These are phyloP conservation scores for Trametes hirsuta DNA, from an alignment of 1,284 basidiomycete species.

Conservation along the genomic window DNA sequence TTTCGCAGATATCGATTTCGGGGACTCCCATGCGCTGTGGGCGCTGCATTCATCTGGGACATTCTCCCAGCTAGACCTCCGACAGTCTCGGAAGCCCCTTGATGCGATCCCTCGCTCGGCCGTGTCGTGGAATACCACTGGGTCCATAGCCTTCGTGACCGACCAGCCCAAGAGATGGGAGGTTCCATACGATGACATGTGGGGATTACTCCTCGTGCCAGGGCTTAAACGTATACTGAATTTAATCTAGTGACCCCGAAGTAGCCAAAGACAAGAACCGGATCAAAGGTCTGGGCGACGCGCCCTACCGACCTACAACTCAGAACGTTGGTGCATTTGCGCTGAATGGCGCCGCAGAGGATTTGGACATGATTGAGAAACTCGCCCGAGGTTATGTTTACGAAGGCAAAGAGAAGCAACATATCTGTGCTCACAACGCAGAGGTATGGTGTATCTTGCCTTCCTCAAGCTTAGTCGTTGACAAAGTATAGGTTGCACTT, in stretches of 20 bases:
- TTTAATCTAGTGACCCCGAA: slow-evolving; percentile 51
- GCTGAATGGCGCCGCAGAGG: slow-evolving; percentile 39
- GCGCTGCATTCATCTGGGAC: slow-evolving; percentile 77
- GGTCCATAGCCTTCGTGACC: slow-evolving; percentile 71
- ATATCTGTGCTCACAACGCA: slow-evolving; percentile 62
- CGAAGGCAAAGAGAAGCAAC: slow-evolving; percentile 53
- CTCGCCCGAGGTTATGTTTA: slow-evolving; percentile 73
- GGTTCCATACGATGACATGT: slow-evolving; percentile 87
- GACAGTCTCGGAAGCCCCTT: slow-evolving; percentile 63
- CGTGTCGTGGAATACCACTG: slow-evolving; percentile 70
- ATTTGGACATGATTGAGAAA: slow-evolving; percentile 57
- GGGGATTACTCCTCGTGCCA: slow-evolving; percentile 31
- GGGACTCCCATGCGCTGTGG: slow-evolving; percentile 76
- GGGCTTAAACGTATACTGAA: background rate
- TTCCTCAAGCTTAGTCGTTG: background rate
- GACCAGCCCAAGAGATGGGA: slow-evolving; percentile 66
- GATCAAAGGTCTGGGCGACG: slow-evolving; percentile 58
- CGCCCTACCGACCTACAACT: slow-evolving; percentile 45
- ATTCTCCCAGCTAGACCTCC: slow-evolving; percentile 80
- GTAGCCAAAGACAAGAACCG: slow-evolving; percentile 43
- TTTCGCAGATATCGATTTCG: slow-evolving; percentile 65
- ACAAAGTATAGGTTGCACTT: slow-evolving; percentile 54
- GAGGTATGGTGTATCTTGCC: slow-evolving; percentile 41
- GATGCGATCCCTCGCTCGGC: slow-evolving; percentile 73
- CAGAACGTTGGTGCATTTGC: slow-evolving; percentile 61